Percentiles rank a stretch among this genome's conserved stretches.
phyloP scores from a whole-genome alignment of 208 protist species.

The Angomonas deanei region DNA sequence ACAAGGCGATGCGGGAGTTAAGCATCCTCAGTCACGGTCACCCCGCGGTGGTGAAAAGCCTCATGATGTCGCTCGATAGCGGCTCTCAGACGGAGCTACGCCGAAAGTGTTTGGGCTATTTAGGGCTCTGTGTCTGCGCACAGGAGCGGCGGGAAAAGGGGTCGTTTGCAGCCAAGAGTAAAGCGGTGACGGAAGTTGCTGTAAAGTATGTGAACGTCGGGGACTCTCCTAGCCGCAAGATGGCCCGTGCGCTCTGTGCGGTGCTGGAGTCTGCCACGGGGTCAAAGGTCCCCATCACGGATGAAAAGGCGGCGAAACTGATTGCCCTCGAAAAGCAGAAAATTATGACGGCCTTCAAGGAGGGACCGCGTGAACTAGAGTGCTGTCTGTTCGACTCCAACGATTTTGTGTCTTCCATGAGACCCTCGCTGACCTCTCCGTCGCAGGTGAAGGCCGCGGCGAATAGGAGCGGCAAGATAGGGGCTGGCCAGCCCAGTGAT shows the following conservation, averaged over 20 bases:
- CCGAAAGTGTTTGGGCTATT: constrained; percentile 71
- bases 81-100: constrained; percentile 77
- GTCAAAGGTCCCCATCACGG: constrained; percentile 14
- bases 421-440: constrained; percentile 19
- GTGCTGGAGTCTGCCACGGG: constrained; percentile 27
- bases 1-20: constrained; percentile 51
- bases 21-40: constrained; percentile 53
- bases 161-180: constrained; percentile 9
- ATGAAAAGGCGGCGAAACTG: constrained; percentile 44
- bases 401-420: constrained; percentile 47
- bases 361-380: constrained; percentile 37
- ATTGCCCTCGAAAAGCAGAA: constrained; percentile 47
- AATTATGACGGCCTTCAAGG: constrained; percentile 25
- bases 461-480: neutral
- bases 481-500: neutral
- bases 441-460: constrained; percentile 2
- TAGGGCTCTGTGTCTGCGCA: constrained; percentile 54
- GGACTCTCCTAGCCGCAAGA: constrained; percentile 67
- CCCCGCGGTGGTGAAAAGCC: constrained; percentile 23
- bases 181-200: constrained; percentile 9
- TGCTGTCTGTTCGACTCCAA: constrained; percentile 42
- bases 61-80: constrained; percentile 36
- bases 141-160: constrained; percentile 2
- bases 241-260: constrained; percentile 71
- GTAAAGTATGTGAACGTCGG: constrained; percentile 57